Percentiles rank a stretch among this genome's conserved stretches.
Conservation (phyloP, 306 rosid species). For the Quercus rubra region DNA sequence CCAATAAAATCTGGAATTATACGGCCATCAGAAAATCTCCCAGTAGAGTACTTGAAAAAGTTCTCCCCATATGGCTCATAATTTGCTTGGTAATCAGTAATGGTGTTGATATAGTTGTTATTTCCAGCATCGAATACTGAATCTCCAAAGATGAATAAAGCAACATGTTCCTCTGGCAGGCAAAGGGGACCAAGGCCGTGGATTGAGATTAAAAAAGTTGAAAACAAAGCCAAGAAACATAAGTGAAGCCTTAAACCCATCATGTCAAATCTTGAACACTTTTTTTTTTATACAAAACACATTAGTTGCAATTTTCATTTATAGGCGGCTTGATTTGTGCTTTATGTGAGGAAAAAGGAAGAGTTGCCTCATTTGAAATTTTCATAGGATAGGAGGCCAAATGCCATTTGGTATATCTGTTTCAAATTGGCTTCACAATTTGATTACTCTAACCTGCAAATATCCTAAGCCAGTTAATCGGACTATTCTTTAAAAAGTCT, state of each 20-base stretch:
- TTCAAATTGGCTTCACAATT: no score
- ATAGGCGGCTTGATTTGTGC: no score
- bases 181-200: background rate
- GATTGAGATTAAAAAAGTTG: background rate
- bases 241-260: background rate
- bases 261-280: background rate
- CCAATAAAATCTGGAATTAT: slow-evolving; percentile 44
- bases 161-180: slow-evolving; percentile 1
- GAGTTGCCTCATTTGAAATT: no score
- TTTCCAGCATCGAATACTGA: slow-evolving; percentile 44
- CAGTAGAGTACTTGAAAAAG: slow-evolving; percentile 37
- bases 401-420: no score
- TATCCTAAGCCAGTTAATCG: no score
- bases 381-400: no score
- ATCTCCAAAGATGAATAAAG: slow-evolving; percentile 44
- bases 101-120: slow-evolving; percentile 41
- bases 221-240: no score
- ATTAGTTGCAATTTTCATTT: no score
- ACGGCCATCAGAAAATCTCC: slow-evolving; percentile 40
- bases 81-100: slow-evolving; percentile 16
- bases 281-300: no score
- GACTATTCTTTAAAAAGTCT: no score
- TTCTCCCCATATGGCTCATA: slow-evolving; percentile 36
- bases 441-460: no score
- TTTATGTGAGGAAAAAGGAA: no score